A percentile compares a stretch with the other conserved stretches of the same genome.
Evolutionary conservation across 169 alveolate species (phyloP).

Genomic region (Cyclospora cayetanensis): DNA sequence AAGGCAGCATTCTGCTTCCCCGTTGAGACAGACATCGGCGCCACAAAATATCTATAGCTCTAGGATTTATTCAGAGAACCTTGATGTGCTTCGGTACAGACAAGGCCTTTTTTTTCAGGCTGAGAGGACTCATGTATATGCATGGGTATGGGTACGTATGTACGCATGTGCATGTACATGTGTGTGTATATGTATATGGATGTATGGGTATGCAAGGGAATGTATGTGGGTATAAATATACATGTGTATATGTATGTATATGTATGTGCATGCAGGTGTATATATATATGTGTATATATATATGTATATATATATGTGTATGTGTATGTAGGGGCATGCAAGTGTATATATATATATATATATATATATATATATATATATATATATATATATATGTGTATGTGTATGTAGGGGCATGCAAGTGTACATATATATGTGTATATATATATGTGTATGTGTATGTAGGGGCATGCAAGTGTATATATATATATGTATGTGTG

Average conservation of each 20-base stretch:
- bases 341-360: neutral
- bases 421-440: too few relatives aligned
- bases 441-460: too few relatives aligned
- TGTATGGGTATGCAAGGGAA: too few relatives aligned
- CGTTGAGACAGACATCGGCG: too few relatives aligned
- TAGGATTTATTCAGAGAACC: neutral
- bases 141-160: too few relatives aligned
- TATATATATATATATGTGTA: neutral
- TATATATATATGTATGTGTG: too few relatives aligned
- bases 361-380: neutral
- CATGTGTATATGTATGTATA: neutral
- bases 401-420: neutral
- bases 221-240: too few relatives aligned
- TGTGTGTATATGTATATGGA: too few relatives aligned
- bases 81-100: neutral
- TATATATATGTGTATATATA: neutral
- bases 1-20: neutral
- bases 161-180: too few relatives aligned
- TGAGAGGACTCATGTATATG: neutral
- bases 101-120: neutral
- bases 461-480: too few relatives aligned
- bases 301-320: neutral
- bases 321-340: neutral
- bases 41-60: neutral
- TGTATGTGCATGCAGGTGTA: too few relatives aligned